Base-by-base conservation (phyloP, 805 yeast genomes). In the Schizosaccharomyces osmophilus region DNA sequence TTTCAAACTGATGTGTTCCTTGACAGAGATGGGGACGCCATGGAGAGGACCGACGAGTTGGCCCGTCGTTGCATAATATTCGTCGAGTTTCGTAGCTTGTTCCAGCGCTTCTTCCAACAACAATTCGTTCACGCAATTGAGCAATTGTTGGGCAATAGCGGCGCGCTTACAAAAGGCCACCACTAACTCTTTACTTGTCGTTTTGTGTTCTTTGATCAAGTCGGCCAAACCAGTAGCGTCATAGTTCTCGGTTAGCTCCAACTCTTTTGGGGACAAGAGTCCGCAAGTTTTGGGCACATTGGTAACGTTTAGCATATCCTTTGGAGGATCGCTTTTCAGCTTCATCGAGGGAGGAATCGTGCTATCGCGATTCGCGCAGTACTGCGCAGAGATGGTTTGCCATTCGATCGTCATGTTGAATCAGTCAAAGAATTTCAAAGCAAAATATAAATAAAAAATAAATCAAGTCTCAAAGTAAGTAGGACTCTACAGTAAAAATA, bases 21-120 rank as follows among this genome's bases (percentile, higher is more conserved):
- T 83, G 55, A 83, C 71, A 0, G 87, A 82, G 55, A 83, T 69
- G 19, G 87, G 87, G 48, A 83, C 72, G 55, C 87, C 87, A 66
- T 83, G 87, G 63, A 83, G 71, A 11, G 86, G 84, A 54, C 87
- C 88, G 45, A 78, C 69, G 1, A 81, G 72, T 63, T 77, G 73
- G 31, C 85, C 85, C 45, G 77, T 74, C 57, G 73, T 70, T 39
- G 69, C 71, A 55, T 73, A 72, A 65, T 74, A 71, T 8, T 75
- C 76, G 68, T 82, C 87, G 63, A 82, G 73, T 63, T 73, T 62
- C 0, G 62, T 63, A 1, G 82, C 81, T 59, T 78, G 71, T 59
- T 71, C 66, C 61, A 78, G 68, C 15, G 80, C 81, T 60, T 78
- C 79, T 39, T 77, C 77, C 51, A 73, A 65, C 63, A 78, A 74